Evolutionary conservation across 164 flowering plant genomes (phyloP), one percentile per base, ranked within the genome.

Genomic region (Akebia trifoliata): DNA sequence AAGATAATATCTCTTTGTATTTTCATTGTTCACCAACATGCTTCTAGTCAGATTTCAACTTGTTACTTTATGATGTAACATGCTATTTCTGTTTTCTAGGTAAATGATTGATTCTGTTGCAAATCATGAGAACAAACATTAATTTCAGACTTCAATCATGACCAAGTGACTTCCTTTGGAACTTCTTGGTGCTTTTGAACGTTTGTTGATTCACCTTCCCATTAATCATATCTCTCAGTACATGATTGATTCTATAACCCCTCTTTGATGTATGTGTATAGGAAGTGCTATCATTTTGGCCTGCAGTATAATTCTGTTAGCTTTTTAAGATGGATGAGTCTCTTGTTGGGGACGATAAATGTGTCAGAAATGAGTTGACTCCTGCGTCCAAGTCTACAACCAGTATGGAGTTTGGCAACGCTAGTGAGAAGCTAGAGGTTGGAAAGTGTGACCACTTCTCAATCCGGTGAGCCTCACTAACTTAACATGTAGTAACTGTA

Each of bases 371-470:
- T 24, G 60, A 4, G n/a, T 25, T 56, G 63, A 17, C 60, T 67
- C 29, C 14, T 52, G 50, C 39, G 26, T 56, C 69, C 52, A 63
- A 65, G 54, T 55, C 56, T 25, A 65, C 26, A 50, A 43, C 28
- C 54, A 47, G 36, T 29, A 65, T 65, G 53, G 80, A 78, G 66
- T 65, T 74, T 18, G 53, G 17, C 8, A 30, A 30, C 61, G 60
- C 54, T 37, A 38, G 26, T 60, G 74, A 66, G 36, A 64, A 50
- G 56, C 52, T 14, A 34, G 64, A 67, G 40, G 40, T 37, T 11
- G 65, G 40, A 34, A 69, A 54, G 17, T 83, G 85, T 57, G 62
- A 66, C 18, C 85, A 83, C 55, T 83, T 83, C 46, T 78, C 85
- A 0, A 75, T 83, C 34, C 77, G 88, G 88, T 80, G 63, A 74